These are phyloP conservation scores for Ulota crispa DNA, from an alignment of 225 moss, liverwort and hornwort species.

Conservation along the genomic window DNA sequence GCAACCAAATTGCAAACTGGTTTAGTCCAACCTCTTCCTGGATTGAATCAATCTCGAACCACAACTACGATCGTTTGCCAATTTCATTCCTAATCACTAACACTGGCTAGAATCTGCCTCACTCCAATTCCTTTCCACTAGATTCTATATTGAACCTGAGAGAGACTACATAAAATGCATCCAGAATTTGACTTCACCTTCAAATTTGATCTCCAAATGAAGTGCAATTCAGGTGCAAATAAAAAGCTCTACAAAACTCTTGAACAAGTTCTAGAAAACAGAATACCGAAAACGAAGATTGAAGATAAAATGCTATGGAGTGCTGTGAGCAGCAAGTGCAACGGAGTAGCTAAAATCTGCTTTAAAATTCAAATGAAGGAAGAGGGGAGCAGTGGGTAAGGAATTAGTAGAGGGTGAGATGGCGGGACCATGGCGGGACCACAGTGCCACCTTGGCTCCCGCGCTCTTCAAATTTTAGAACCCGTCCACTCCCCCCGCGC, in stretches of 20 bases:
- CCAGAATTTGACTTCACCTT: neutral
- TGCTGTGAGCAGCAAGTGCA: rapidly evolving
- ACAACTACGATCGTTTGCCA: neutral
- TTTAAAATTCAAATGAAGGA: neutral
- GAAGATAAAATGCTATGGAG: neutral
- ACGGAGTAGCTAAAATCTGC: too few species aligned
- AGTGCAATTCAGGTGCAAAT: neutral
- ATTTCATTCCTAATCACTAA: neutral
- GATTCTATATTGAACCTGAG: neutral
- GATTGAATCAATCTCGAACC: neutral
- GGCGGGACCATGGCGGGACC: conserved; percentile 48
- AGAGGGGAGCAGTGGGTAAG: neutral
- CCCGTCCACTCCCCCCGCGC: conserved; percentile 28
- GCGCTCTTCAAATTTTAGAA: conserved; percentile 29
- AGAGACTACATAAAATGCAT: neutral
- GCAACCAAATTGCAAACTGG: neutral
- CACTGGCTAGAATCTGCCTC: neutral
- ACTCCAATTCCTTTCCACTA: neutral
- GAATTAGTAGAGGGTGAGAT: neutral
- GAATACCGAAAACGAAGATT: too few species aligned
- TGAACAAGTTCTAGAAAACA: neutral
- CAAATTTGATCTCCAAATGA: neutral
- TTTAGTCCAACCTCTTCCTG: neutral
- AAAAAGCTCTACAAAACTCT: neutral
- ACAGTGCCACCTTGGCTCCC: conserved; percentile 27